These are phyloP conservation scores for Silene uniflora DNA, from an alignment of 148 eudicot genomes.

Conservation along the genomic window DNA sequence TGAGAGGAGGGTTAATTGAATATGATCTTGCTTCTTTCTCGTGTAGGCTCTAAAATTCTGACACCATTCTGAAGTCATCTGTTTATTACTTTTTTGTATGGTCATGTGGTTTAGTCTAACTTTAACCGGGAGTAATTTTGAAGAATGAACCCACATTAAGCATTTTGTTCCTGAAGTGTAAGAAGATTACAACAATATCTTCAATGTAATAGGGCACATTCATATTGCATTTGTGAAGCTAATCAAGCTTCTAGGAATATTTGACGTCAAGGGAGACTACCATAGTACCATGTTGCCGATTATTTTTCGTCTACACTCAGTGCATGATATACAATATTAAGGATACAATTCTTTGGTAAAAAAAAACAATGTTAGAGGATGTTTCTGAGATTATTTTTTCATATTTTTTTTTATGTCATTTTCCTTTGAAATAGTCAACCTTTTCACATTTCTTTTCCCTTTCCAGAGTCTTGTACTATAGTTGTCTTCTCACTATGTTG, in stretches of 20 bases:
- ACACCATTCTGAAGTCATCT: not conserved
- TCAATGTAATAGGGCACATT: not conserved
- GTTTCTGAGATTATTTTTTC: no score
- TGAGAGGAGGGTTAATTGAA: not conserved
- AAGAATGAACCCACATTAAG: no score
- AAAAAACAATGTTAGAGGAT: not conserved
- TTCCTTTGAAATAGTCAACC: not conserved
- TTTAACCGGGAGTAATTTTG: no score
- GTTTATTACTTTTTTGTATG: not conserved
- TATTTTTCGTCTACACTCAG: not conserved
- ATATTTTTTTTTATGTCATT: not conserved
- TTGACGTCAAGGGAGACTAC: not conserved
- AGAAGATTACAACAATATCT: no score
- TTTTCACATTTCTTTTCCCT: constrained; percentile 6
- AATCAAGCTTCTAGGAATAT: not conserved
- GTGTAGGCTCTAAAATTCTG: not conserved
- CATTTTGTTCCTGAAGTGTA: no score
- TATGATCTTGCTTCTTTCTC: not conserved
- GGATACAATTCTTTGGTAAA: not conserved
- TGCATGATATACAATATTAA: not conserved
- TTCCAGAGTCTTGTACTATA: constrained; percentile 5
- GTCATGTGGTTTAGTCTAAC: no score
- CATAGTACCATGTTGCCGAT: not conserved
- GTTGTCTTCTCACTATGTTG: constrained; percentile 8
- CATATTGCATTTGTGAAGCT: not conserved